Conservation (phyloP, 495 filamentous ascomycete genomes). For the Xylaria intraflava region DNA sequence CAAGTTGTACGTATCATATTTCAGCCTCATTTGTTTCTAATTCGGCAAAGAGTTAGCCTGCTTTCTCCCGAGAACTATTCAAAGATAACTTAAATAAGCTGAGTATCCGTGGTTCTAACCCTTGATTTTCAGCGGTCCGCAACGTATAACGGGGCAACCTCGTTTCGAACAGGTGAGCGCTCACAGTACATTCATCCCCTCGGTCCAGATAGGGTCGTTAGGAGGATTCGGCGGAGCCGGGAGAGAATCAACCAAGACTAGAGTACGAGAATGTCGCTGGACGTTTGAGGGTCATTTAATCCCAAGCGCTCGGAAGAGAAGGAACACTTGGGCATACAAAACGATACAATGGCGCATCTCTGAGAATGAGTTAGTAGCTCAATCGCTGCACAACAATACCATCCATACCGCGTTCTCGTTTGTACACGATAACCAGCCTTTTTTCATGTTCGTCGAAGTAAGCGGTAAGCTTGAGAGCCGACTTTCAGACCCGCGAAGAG, state of each 20-base stretch:
- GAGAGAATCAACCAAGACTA: constrained; percentile 1
- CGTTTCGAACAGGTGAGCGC: constrained; percentile 5
- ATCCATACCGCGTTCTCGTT: constrained; percentile 19
- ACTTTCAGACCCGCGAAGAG: constrained; percentile 1
- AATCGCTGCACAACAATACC: constrained; percentile 7
- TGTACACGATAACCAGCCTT: constrained; percentile 12
- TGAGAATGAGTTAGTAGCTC: constrained; percentile 10
- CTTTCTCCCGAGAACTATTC: no score
- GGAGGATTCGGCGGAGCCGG: constrained; percentile 4
- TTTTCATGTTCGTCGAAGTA: constrained; percentile 18
- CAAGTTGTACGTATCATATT: no score
- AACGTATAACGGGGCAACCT: constrained; percentile 5
- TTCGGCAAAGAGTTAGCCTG: no score
- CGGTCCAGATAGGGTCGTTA: constrained; percentile 2
- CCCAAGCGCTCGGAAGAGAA: constrained; percentile 2
- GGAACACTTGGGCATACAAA: constrained; percentile 12
- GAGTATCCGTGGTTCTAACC: no score
- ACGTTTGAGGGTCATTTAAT: constrained; percentile 7
- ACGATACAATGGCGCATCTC: constrained; percentile 8
- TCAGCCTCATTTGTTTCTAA: no score
- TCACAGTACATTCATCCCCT: constrained; percentile 3
- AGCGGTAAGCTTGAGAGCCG: constrained; percentile 12
- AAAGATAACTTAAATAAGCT: no score
- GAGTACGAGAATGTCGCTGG: constrained; percentile 8
- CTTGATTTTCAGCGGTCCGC: no score